Evolutionary conservation across 148 eudicot species (phyloP), one percentile per base, ranked within the genome.

Genomic region (Cornus kousa): DNA sequence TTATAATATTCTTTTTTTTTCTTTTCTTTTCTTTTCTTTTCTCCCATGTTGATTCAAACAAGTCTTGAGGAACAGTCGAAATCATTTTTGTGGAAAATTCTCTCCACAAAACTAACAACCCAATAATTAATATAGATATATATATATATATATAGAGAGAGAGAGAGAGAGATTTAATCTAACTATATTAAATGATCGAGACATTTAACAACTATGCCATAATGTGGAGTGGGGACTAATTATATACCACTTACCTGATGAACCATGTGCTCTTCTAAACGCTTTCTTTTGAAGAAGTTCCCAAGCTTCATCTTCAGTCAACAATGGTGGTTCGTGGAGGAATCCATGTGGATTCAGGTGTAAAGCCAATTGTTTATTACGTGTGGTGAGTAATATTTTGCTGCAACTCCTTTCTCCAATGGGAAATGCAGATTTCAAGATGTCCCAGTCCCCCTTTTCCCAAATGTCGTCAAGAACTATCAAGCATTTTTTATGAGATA

Each of bases 401-500:
- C 73, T 28, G 28, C 28, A 28, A 1, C 74, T 2, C 77, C 82
- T 73, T 0, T 9, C 40, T 35, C 37, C 37, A 40, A 35, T 43
- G 1, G 67, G 75, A n/a, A 83, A 83, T 32, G 82, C 82, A 65
- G 40, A 24, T 50, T 32, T 31, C 9, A 83, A 33, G 40, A 20
- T 0, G 1, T 43, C 23, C 85, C 85, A 83, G 57, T 64, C 76
- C 13, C 16, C 37, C 43, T 5, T 22, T 2, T 40, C 57, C 83
- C 78, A 74, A 11, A 80, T 65, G 50, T 80, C 83, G 59, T 74
- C 83, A 24, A 80, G 70, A 46, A 83, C 77, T 5, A 83, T 62
- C 80, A 83, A 59, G 55, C 70, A 83, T 9, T 66, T 75, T 16
- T 24, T 70, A 2, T 60, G 2, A 60, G 2, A 3, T 14, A 68